Conservation (phyloP, 2,329 filamentous ascomycete genomes). For the Fusarium sp. region DNA sequence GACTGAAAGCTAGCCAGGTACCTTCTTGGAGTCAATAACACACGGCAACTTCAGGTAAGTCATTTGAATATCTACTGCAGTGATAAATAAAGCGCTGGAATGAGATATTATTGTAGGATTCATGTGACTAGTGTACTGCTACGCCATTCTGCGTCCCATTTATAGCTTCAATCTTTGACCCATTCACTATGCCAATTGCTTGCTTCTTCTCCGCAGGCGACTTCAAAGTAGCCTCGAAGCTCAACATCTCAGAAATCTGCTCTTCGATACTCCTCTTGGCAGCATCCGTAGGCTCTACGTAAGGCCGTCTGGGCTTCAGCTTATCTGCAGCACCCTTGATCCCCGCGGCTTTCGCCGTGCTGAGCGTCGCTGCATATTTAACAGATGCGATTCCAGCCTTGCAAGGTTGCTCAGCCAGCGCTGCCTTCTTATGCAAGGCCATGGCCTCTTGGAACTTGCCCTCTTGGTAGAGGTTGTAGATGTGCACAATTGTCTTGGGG, state of each 20-base stretch:
- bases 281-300: constrained; percentile 61
- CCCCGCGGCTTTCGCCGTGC: constrained; percentile 69
- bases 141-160: constrained; percentile 5
- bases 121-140: neutral
- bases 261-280: constrained; percentile 58
- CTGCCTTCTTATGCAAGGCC: constrained; percentile 70
- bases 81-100: neutral
- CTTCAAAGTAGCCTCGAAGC: constrained; percentile 54
- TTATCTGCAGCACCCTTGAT: constrained; percentile 70
- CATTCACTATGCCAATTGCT: neutral
- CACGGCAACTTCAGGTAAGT: no score
- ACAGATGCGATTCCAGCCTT: constrained; percentile 75
- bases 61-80: neutral
- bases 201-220: neutral
- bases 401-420: constrained; percentile 73
- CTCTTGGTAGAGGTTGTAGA: constrained; percentile 71
- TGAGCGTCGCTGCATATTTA: constrained; percentile 74
- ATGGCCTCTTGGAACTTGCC: constrained; percentile 71
- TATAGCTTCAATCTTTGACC: neutral
- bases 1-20: no score
- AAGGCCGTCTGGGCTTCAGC: constrained; percentile 71
- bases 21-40: no score
- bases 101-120: neutral
- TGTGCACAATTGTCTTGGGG: constrained; percentile 66
- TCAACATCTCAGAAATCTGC: constrained; percentile 56